Evolutionary conservation across 208 protist genomes (phyloP), one percentile per base, ranked within the genome.

Genomic region (Strigomonas culicis): DNA sequence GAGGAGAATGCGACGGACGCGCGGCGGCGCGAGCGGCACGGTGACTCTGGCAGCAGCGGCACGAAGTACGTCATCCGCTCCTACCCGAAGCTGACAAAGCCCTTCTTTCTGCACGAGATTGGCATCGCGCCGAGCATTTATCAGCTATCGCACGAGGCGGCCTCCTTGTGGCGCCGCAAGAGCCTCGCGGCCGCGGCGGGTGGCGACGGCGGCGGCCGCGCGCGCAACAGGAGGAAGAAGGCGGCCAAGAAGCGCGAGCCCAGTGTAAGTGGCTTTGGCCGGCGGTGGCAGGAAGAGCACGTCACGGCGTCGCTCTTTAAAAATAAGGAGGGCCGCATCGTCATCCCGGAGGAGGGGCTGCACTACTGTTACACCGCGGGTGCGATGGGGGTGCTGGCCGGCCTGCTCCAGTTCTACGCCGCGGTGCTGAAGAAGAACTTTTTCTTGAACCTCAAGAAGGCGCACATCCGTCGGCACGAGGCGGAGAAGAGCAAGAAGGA

Each of bases 291-390:
- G 10, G 34, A 39, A 10, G 34, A 39, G 34, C 34, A 39, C 10
- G 34, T 39, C 7, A 39, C 34, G 34, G 34, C 34, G 34, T 39
- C 34, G 4, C 10, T 39, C 7, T 39, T 39, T 39, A 39, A 39
- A 39, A 39, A 39, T 39, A 39, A 39, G 10, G 34, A 39, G 10
- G 34, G 34, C 34, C 61, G 46, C 0, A 47, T 72, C 3, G 74
- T 68, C 63, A 64, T 78, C 41, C 65, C 74, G 52, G 63, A 41
- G 39, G 46, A 31, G 4, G 66, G 70, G 0, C 69, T 84, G 19
- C 74, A 79, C 59, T 75, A 73, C 57, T 58, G 46, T 49, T 86
- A 85, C 67, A 84, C 82, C 0, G 82, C 79, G 19, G 82, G 82
- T 59, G 75, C 75, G 15, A 44, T 89, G 17, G 82, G 82, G 3